phyloP scores from a whole-genome alignment of 768 basidiomycete species.

The Lactarius trivialis region DNA sequence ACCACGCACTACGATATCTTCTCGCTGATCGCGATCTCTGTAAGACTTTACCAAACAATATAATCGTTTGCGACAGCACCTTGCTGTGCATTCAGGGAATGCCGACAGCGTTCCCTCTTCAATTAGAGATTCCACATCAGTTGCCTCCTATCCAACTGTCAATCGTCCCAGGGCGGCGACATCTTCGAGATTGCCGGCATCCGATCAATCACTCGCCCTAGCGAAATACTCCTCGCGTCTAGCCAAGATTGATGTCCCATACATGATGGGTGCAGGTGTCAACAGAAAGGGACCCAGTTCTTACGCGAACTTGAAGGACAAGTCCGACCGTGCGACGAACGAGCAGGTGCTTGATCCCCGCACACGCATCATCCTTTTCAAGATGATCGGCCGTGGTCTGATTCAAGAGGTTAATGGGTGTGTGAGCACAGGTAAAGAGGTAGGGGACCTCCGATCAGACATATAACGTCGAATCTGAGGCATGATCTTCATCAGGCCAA shows the following conservation, averaged over 20 bases:
- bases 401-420: constrained; percentile 92
- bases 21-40: neutral
- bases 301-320: constrained; percentile 86
- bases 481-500: constrained; percentile 58
- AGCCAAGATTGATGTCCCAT: constrained; percentile 68
- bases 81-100: constrained; percentile 70
- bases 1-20: neutral
- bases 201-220: constrained; percentile 67
- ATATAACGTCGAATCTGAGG: neutral
- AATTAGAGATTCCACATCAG: constrained; percentile 40
- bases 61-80: constrained; percentile 89
- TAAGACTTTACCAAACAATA: constrained; percentile 98
- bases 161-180: constrained; percentile 49
- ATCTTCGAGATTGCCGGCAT: constrained; percentile 49
- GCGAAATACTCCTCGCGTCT: constrained; percentile 73
- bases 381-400: constrained; percentile 88
- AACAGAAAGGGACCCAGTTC: constrained; percentile 92
- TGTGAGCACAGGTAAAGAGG: constrained; percentile 97
- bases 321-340: constrained; percentile 91
- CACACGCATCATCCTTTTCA: constrained; percentile 90
- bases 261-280: constrained; percentile 61
- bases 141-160: constrained; percentile 62
- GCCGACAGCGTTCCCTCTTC: constrained; percentile 55
- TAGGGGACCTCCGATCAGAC: constrained; percentile 29
- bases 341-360: constrained; percentile 96